Evolutionary conservation across 2,329 filamentous ascomycete genomes (phyloP).

Genomic region (Fusarium sulawesiense): DNA sequence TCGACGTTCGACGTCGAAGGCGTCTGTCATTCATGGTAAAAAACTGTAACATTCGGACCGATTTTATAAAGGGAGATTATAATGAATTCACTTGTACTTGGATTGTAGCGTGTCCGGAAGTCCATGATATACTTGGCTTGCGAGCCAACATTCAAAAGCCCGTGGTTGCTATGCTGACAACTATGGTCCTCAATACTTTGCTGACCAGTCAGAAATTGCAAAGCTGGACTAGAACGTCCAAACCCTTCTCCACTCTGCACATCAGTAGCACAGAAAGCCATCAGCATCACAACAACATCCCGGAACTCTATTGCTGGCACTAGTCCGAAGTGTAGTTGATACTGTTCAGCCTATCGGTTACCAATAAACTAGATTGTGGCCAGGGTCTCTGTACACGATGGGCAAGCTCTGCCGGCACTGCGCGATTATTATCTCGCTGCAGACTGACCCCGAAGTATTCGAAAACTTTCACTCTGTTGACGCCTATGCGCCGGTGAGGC

Average conservation of each 20-base stretch:
- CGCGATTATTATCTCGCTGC: neutral
- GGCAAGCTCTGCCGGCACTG: neutral
- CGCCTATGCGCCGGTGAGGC: neutral
- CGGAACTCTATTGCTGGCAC: neutral
- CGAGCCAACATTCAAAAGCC: neutral
- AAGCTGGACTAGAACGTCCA: neutral
- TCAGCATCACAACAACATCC: too few relatives aligned
- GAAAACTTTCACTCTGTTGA: neutral
- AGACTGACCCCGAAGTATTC: neutral
- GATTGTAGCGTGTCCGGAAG: neutral
- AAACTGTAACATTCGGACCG: too few relatives aligned
- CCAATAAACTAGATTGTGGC: too few relatives aligned
- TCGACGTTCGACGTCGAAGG: too few relatives aligned
- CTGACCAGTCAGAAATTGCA: neutral
- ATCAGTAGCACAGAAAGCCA: too few relatives aligned
- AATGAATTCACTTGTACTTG: too few relatives aligned
- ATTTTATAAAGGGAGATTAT: too few relatives aligned
- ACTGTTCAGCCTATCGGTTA: too few relatives aligned
- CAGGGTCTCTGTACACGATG: too few relatives aligned
- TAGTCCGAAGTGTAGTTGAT: rapidly evolving
- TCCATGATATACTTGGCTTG: neutral
- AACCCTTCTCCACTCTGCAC: too few relatives aligned
- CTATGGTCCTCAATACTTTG: too few relatives aligned
- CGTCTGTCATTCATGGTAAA: too few relatives aligned
- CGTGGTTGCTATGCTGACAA: neutral